Base-by-base conservation (phyloP, 2,329 filamentous ascomycete species). In the Aspergillus fructus region DNA sequence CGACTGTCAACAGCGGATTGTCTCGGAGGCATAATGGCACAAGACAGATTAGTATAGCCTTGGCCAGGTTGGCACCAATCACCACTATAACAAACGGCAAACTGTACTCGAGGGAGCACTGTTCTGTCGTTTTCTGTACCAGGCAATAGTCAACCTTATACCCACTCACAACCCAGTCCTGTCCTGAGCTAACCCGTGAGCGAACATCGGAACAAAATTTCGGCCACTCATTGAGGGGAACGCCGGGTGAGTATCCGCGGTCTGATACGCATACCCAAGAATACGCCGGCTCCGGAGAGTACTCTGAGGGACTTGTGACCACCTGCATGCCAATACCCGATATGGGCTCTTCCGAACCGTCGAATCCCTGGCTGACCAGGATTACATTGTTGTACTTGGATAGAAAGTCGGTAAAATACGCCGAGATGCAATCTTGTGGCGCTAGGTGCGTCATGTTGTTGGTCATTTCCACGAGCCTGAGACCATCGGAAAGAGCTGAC, bases 61-160 rank as follows among this genome's bases (percentile, higher is more conserved):
- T 52, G 24, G 23, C 15, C 1, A 62, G 11, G 37, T 66, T 69
- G 27, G 60, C 62, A 1, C 54, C 19, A 23, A 69, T 64, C 7
- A 69, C 59, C 15, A 60, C 40, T 12, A 65, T 37, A 3, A 39
- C 50, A 37, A 64, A 37, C 13, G 62, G 58, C 3, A 62, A 48
- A 37, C 61, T 64, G 47, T 60, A 65, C 30, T 59, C 40, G 7
- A 67, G 45, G 5, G 56, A 58, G 48, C 67, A 70, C 2, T 55
- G 27, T 39, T 68, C 61, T 1, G 61, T 48, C 1, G 65, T 46
- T 13, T 48, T 43, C 47, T 71, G 62, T 7, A 54, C 50, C 7
- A 60, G 47, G 47, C 59, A 60, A 23, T 54, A 55, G 3, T 49
- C 12, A 2, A 60, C 46, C 3, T 42, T 46, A 12, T 60, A n/a